Conservation (phyloP, 306 rosid genomes). For the Prunus mongolica region DNA sequence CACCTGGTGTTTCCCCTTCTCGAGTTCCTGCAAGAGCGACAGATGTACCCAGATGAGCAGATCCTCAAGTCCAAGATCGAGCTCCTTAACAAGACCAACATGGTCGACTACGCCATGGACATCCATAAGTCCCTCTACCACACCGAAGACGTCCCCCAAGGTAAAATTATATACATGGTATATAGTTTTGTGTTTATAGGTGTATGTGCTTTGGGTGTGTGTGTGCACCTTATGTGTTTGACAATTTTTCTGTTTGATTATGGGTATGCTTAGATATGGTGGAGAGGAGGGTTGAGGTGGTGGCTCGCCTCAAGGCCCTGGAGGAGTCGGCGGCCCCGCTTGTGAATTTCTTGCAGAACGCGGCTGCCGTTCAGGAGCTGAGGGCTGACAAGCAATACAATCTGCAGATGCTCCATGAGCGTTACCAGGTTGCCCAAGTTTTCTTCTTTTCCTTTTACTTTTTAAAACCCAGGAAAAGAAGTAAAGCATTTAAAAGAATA, state of each 20-base stretch:
- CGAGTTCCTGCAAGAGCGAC: slow-evolving; percentile 84
- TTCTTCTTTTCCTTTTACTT: neutral
- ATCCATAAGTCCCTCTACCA: slow-evolving; percentile 84
- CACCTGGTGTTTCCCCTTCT: slow-evolving; percentile 83
- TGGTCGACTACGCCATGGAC: slow-evolving; percentile 98
- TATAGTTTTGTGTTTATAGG: neutral
- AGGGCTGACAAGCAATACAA: slow-evolving; percentile 84
- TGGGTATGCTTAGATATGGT: slow-evolving; percentile 14
- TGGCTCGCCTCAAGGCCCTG: slow-evolving; percentile 48
- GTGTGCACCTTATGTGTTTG: neutral
- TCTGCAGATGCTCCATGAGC: slow-evolving; percentile 85
- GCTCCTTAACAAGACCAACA: slow-evolving; percentile 84
- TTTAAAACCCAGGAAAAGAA: neutral
- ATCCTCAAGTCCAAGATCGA: slow-evolving; percentile 87
- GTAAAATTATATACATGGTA: slow-evolving; percentile 11
- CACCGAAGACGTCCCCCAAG: slow-evolving; percentile 83
- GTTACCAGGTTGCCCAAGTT: slow-evolving; percentile 61
- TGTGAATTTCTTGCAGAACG: slow-evolving; percentile 67
- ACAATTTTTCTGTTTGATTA: neutral
- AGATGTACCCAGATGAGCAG: slow-evolving; percentile 60
- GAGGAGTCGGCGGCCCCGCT: slow-evolving; percentile 91
- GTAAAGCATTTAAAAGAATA: neutral
- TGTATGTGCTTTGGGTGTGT: neutral
- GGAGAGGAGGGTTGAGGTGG: slow-evolving; percentile 54
- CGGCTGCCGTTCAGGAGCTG: slow-evolving; percentile 79